Base-by-base conservation (phyloP, 805 yeast genomes). In the Candida glaebosa region DNA sequence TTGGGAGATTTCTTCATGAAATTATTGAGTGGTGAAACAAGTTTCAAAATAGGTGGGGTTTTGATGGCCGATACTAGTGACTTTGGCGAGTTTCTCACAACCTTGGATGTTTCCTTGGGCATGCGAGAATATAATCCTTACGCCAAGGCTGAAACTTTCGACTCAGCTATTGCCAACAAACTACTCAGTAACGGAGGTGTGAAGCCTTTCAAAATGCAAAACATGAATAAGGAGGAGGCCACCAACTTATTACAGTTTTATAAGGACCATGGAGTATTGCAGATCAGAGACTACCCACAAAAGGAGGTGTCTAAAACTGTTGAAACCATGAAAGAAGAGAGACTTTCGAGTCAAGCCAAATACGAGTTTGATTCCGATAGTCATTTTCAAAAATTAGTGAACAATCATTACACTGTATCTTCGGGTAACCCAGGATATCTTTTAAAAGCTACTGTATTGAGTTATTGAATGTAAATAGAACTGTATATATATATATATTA, bases 11-110 rank as follows among this genome's bases (percentile, higher is more conserved):
- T 75, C 18, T 57, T 88, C 15, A 62, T 83, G 48, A 69, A 76
- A 20, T 69, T 76, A 14, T 61, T 78, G 17, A 63, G 76, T 34
- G 93, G 89, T 16, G 69, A 69, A 5, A 50, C 62, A 9, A 46
- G 57, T 4, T 84, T 87, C 51, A 45, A 59, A 10, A 71, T 72
- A 38, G 91, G 95, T 52, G 84, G 82, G 28, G 74, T 87, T 4
- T 56, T 87, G 15, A 57, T 82, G 35, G 76, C 93, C 12, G 80
- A 81, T 30, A 73, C 83, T 16, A 77, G 78, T n/a, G 71, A 63
- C 31, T 76, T 75, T 56, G 67, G 66, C 37, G 69, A 73, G 14
- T 38, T 44, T 17, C 69, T 73, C 44, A 63, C 71, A 40, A 84
- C 95, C 3, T 65, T 85, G 42, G 65, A 75, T 7, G 79, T 79